Evolutionary conservation across 257 asterid genomes (phyloP), one percentile per base, ranked within the genome.

Genomic region (Henckelia pumila): DNA sequence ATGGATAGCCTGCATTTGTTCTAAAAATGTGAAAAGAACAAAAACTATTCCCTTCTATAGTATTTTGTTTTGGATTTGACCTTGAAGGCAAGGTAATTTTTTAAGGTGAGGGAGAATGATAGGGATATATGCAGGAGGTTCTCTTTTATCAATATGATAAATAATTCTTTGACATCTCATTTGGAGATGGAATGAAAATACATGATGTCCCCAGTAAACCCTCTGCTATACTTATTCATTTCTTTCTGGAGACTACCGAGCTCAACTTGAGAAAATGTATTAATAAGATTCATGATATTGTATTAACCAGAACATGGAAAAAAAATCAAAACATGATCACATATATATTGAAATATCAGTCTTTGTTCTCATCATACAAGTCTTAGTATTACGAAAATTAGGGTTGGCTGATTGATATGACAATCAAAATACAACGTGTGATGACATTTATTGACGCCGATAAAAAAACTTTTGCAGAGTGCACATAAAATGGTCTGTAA

Each of bases 301-400:
- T 11, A 37, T 37, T 11, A 37, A 37, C 2, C n/a, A 14, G 21
- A 69, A 24, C 10, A 16, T 26, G 24, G 23, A 11, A 22, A 59
- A 59, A 28, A 47, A 13, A 17, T 32, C 62, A 63, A 66, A 69
- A 61, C 64, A 7, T 20, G 49, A 20, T 19, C 63, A 65, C 74
- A 32, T 0, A 77, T 28, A 6, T 47, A 23, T 7, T 8, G 35
- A 59, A 22, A 53, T 47, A 68, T 26, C 59, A 70, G 25, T 40
- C 52, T 37, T 1, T 14, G 19, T 44, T 14, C 52, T 4, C 52
- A 14, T 44, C 7, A 13, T 44, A 3, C 19, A 37, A 37, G 17
- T 37, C 17, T 37, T 2, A 13, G 49, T 37, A 37, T 13, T 11
- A 37, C 10, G 49, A 17, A 13, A 37, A 44, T 13, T 14, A 44